phyloP scores from a whole-genome alignment of 306 rosid genomes.

The Sindora glabra region DNA sequence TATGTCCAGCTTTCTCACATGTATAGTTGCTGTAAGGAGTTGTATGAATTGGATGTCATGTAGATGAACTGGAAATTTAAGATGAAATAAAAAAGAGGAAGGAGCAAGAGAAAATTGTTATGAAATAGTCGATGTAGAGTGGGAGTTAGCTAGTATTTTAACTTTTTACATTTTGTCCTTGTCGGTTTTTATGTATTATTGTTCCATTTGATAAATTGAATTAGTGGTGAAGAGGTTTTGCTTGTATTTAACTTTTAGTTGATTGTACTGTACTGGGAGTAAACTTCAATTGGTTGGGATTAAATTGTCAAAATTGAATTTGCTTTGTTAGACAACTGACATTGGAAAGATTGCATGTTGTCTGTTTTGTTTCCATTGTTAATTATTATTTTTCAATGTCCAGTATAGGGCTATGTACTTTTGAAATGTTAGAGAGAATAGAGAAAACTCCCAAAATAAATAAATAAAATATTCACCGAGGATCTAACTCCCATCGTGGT shows the following conservation, averaged over 20 bases:
- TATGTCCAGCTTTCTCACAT: background rate
- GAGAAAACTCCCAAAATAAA: too few species aligned
- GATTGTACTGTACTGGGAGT: too few species aligned
- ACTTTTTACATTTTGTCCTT: background rate
- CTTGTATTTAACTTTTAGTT: background rate
- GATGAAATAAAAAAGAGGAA: background rate
- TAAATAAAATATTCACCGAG: too few species aligned
- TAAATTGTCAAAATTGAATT: too few species aligned
- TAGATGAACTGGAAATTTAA: background rate
- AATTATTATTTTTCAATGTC: too few species aligned
- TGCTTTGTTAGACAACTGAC: too few species aligned
- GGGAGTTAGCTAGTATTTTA: background rate
- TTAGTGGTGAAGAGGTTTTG: background rate
- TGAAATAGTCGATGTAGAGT: background rate
- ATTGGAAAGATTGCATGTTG: too few species aligned
- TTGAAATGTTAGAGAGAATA: too few species aligned
- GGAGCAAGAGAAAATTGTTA: background rate
- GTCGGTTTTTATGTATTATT: background rate
- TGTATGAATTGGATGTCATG: background rate
- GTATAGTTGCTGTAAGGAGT: background rate
- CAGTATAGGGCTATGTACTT: too few species aligned
- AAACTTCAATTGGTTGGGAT: too few species aligned
- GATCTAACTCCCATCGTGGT: too few species aligned
- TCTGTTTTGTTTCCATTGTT: background rate
- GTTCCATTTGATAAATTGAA: background rate